Evolutionary conservation across 768 basidiomycete species (phyloP), one percentile per base, ranked within the genome.

Genomic region (Chalciporus piperatus): DNA sequence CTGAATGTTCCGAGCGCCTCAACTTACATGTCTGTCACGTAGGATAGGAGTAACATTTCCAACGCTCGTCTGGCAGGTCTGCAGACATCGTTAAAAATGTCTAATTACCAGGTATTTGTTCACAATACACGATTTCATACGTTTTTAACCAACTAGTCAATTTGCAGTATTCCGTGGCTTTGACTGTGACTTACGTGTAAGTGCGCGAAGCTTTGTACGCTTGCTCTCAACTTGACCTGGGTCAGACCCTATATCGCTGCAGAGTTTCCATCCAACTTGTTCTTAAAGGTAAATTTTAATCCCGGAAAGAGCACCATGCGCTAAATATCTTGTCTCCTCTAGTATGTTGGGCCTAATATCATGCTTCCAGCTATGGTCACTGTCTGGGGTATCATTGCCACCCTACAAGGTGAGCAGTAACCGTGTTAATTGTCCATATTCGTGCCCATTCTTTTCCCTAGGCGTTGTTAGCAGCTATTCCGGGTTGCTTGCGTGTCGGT

Each of bases 321-420:
- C 25, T 7, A 22, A 22, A 47, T 10, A 6, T n/a, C 5, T 35
- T 25, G n/a, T 3, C 11, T 27, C 28, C 23, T 40, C 48, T 62
- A 77, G 67, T 50, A 52, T 51, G 54, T 76, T 41, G 79, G 83
- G 3, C 81, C 85, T 2, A 76, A 83, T n/a, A 74, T 80, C 50
- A 67, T 80, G 42, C 74, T 85, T 62, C 86, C 87, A 0, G 65
- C 78, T 1, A 80, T 87, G 76, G 66, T 87, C 43, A 75, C 78
- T 0, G 58, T 80, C 1, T 89, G 87, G 86, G 87, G 87, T n/a
- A 42, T 86, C n/a, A 76, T 83, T 13, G 75, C 78, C 10, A 74
- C 82, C 9, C 69, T 81, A 41, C 85, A 88, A 75, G 84, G 83
- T 76, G 22, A 52, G 33, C 8, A 30, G 28, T 56, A 10, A 41